Conservation (phyloP, 495 filamentous ascomycete species). For the Hypomontagnella monticulosa region DNA sequence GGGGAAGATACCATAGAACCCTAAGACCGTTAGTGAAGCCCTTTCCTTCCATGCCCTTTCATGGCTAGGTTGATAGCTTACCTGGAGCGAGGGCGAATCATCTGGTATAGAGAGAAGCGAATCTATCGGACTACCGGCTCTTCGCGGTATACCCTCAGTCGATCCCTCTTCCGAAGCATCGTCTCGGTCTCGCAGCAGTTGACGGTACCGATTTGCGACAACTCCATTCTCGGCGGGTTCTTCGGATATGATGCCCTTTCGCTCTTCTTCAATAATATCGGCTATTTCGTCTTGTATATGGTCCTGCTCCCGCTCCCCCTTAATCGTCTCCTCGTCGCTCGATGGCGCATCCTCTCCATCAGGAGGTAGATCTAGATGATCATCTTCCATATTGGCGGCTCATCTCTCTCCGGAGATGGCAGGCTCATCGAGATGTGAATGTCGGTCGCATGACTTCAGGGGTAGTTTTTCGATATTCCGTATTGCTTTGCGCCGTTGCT, state of each 20-base stretch:
- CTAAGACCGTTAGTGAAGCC: slow-evolving; percentile 58
- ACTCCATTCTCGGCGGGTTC: slow-evolving; percentile 41
- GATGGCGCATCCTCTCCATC: slow-evolving; percentile 46
- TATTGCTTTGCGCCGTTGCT: slow-evolving; percentile 10
- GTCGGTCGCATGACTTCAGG: slow-evolving; percentile 50
- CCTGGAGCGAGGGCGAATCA: slow-evolving; percentile 88
- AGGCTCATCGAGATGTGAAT: slow-evolving; percentile 58
- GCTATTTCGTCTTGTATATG: slow-evolving; percentile 14
- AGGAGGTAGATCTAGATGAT: slow-evolving; percentile 50
- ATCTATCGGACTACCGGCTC: slow-evolving; percentile 57
- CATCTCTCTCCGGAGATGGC: slow-evolving; percentile 56
- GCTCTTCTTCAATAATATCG: slow-evolving; percentile 50
- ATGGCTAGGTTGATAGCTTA: slow-evolving; percentile 51
- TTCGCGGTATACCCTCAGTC: slow-evolving; percentile 50
- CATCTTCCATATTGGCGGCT: slow-evolving; percentile 55
- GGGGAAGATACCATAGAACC: slow-evolving; percentile 84
- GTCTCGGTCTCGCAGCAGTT: slow-evolving; percentile 54
- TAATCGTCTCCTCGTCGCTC: slow-evolving; percentile 59
- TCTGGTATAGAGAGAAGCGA: slow-evolving; percentile 77
- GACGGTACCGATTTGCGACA: slow-evolving; percentile 58
- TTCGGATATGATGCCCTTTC: slow-evolving; percentile 35
- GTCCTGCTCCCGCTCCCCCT: slow-evolving; percentile 51
- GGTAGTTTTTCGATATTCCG: background rate
- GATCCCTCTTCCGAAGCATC: slow-evolving; percentile 59
- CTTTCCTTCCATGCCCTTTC: background rate